phyloP scores from a whole-genome alignment of 345 rosid species.

The Mangifera indica region DNA sequence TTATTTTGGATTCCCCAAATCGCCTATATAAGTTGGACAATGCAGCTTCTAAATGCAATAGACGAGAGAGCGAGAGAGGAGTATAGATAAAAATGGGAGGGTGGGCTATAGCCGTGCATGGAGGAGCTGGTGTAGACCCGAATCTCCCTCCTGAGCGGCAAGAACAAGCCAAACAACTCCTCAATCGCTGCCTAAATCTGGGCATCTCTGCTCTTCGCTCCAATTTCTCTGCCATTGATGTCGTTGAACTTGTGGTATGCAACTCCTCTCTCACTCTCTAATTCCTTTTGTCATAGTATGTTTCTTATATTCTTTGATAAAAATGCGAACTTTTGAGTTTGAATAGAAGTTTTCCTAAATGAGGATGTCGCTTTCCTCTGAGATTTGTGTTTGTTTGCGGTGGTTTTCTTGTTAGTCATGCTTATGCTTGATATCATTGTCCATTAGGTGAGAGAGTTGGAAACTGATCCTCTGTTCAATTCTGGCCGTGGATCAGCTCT shows the following conservation, averaged over 20 bases:
- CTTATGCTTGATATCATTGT: neutral
- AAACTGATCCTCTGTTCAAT: slow-evolving; percentile 88
- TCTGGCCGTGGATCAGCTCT: slow-evolving; percentile 98
- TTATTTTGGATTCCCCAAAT: slow-evolving; percentile 6
- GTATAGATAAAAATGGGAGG: slow-evolving; percentile 47
- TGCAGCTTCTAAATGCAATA: neutral
- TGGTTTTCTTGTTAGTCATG: neutral
- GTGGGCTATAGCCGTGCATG: slow-evolving; percentile 98
- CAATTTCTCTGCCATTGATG: slow-evolving; percentile 75
- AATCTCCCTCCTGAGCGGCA: slow-evolving; percentile 78
- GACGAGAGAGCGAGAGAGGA: slow-evolving; percentile 2
- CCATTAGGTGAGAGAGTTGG: slow-evolving; percentile 77
- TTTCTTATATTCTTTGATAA: no score
- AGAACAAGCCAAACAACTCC: slow-evolving; percentile 81
- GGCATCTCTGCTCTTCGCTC: slow-evolving; percentile 87
- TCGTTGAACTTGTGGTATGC: slow-evolving; percentile 87
- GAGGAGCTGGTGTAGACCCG: slow-evolving; percentile 99
- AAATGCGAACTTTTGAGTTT: no score
- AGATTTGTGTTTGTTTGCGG: no score
- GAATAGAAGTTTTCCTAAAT: neutral
- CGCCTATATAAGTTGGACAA: slow-evolving; percentile 16
- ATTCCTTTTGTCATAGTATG: neutral
- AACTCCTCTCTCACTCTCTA: neutral
- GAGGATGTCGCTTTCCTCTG: no score
- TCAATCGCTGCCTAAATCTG: slow-evolving; percentile 79